Evolutionary conservation across 441 rosid species (phyloP).

Genomic region (Populus hybrid): DNA sequence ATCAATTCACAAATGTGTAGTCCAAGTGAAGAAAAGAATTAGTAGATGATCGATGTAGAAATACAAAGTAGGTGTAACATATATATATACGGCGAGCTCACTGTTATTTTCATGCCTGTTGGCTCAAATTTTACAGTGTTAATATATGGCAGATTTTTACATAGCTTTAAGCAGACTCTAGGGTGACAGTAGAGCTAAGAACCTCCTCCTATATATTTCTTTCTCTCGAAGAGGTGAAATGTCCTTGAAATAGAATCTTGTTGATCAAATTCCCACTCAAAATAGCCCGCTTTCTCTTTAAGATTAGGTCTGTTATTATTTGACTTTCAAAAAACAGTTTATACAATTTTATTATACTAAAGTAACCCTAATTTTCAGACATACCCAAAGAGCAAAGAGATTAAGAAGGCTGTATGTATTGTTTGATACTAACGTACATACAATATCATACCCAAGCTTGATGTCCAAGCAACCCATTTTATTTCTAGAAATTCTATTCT

Average conservation of each 20-base stretch:
- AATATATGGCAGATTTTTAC: not conserved
- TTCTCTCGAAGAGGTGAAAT: constrained; percentile 34
- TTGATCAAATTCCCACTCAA: constrained; percentile 37
- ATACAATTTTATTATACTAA: not conserved
- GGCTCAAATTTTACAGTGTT: not conserved
- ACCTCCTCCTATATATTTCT: not conserved
- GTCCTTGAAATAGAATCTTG: constrained; percentile 23
- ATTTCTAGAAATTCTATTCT: constrained; percentile 19
- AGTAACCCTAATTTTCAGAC: not conserved
- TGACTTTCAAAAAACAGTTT: not conserved
- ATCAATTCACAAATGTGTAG: constrained; percentile 12
- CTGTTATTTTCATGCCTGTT: not conserved
- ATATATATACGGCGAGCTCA: not conserved
- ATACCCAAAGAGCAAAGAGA: not conserved
- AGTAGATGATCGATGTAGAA: not conserved
- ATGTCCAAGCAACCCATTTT: constrained; percentile 59
- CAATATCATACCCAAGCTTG: constrained; percentile 48
- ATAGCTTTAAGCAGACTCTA: constrained; percentile 45
- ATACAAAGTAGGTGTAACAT: constrained; percentile 17
- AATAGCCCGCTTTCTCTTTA: not conserved
- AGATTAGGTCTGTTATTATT: not conserved
- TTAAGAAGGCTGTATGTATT: constrained; percentile 14
- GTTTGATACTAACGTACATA: constrained; percentile 34
- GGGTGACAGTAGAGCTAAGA: constrained; percentile 37
- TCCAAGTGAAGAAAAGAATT: constrained; percentile 34